These are phyloP conservation scores for Didymella lethalis DNA, from an alignment of 2,329 filamentous ascomycete species.

Conservation along the genomic window DNA sequence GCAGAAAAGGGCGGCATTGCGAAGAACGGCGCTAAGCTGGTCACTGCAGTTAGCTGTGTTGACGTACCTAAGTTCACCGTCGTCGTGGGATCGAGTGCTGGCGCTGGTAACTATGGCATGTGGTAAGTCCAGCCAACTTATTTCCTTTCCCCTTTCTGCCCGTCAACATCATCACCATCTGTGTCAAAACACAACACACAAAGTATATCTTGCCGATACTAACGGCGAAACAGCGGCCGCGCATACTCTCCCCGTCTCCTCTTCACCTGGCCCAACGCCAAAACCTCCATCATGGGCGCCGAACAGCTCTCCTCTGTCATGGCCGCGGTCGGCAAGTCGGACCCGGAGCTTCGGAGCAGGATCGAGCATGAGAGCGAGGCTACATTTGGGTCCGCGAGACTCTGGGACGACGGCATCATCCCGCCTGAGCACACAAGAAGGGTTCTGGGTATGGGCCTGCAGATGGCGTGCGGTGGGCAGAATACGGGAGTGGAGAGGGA, in stretches of 20 bases:
- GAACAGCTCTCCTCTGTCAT: constrained; percentile 93
- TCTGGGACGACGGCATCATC: constrained; percentile 75
- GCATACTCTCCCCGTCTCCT: constrained; percentile 91
- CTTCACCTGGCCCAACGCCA: constrained; percentile 98
- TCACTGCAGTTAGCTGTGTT: constrained; percentile 92
- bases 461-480: constrained; percentile 55
- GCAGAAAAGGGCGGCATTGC: constrained; percentile 95
- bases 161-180: not conserved
- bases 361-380: constrained; percentile 93
- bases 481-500: constrained; percentile 45
- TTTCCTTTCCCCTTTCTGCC: no score
- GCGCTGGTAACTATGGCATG: constrained; percentile 98
- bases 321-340: constrained; percentile 88
- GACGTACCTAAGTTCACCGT: constrained; percentile 97
- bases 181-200: not conserved
- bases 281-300: constrained; percentile 93
- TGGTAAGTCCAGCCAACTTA: constrained; percentile 60
- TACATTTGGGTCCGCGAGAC: constrained; percentile 82
- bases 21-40: constrained; percentile 96
- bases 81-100: constrained; percentile 90
- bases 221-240: constrained; percentile 66
- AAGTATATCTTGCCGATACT: no score
- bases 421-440: constrained; percentile 58
- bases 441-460: constrained; percentile 59
- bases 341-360: constrained; percentile 79